phyloP scores from a whole-genome alignment of 768 basidiomycete genomes.

The Naganishia kalamii region DNA sequence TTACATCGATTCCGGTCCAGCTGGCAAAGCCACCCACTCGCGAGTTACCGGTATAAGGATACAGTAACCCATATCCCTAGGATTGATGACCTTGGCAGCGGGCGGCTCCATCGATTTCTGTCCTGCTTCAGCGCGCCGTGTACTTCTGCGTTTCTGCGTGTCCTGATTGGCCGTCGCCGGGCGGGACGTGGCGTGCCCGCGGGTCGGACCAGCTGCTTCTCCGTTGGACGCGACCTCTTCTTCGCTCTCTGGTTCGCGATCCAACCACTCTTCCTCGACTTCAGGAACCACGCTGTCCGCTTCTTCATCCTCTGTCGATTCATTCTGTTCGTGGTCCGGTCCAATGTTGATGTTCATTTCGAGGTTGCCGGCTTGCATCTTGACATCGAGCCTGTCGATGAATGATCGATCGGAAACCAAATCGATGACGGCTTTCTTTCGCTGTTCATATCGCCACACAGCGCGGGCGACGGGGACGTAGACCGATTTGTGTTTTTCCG shows the following conservation, averaged over 20 bases:
- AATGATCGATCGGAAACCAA: slow-evolving; percentile 4
- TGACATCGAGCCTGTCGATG: slow-evolving; percentile 6
- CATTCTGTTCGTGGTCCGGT: not conserved
- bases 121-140: not conserved
- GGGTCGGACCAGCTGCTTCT: no score
- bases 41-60: slow-evolving; percentile 5
- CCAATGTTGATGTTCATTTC: not conserved
- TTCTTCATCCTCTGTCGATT: not conserved
- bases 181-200: not conserved
- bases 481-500: not conserved
- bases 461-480: slow-evolving; percentile 10
- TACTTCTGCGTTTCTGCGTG: slow-evolving; percentile 6
- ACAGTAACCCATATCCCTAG: not conserved
- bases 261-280: not conserved
- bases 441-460: not conserved
- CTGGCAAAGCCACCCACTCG: not conserved
- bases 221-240: not conserved
- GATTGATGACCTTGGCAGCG: not conserved
- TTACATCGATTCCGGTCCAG: slow-evolving; percentile 3
- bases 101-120: not conserved
- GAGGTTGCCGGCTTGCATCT: slow-evolving; percentile 13
- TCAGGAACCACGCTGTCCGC: not conserved
- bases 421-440: slow-evolving; percentile 2
- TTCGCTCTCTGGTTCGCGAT: not conserved
- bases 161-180: not conserved